Percentiles rank a stretch among this genome's conserved stretches.
phyloP scores from a whole-genome alignment of 805 yeast species.

The Martiniozyma abietophila region DNA sequence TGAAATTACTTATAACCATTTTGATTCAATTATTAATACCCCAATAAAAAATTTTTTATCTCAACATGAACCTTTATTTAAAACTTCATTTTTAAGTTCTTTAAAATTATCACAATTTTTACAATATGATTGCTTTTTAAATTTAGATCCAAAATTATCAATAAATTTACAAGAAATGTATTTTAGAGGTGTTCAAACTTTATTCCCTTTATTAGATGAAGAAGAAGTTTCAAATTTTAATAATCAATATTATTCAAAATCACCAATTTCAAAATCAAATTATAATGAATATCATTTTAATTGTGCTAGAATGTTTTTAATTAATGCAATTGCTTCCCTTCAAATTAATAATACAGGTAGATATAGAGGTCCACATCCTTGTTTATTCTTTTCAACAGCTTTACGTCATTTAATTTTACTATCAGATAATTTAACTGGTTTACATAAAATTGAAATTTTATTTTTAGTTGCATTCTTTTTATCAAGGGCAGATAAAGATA shows the following conservation, averaged over 20 bases:
- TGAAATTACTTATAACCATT: conserved; percentile 10
- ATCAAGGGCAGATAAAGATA: conserved; percentile 53
- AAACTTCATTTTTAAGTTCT: conserved; percentile 28
- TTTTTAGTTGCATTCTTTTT: conserved; percentile 45
- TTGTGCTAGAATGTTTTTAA: conserved; percentile 48
- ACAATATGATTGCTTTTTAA: conserved; percentile 40
- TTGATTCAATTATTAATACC: conserved; percentile 8
- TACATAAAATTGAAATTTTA: conserved; percentile 43
- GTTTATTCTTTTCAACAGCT: conserved; percentile 50
- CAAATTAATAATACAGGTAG: conserved; percentile 47
- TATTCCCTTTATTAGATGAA: conserved; percentile 48
- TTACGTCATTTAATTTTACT: conserved; percentile 45
- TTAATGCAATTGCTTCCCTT: conserved; percentile 43
- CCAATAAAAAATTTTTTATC: background rate
- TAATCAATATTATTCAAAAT: conserved; percentile 34
- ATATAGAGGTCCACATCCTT: conserved; percentile 46
- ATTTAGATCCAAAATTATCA: conserved; percentile 40
- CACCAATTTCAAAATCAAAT: conserved; percentile 9
- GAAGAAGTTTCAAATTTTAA: conserved; percentile 42
- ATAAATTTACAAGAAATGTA: conserved; percentile 45
- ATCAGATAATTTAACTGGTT: conserved; percentile 26
- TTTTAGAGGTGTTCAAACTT: conserved; percentile 45
- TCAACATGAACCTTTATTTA: conserved; percentile 6
- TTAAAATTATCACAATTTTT: conserved; percentile 40
- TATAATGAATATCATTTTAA: conserved; percentile 40